A percentile compares a stretch with the other conserved stretches of the same genome.
These are phyloP conservation scores for Corchorus capsularis DNA, from an alignment of 345 rosid genomes.

Conservation along the genomic window DNA sequence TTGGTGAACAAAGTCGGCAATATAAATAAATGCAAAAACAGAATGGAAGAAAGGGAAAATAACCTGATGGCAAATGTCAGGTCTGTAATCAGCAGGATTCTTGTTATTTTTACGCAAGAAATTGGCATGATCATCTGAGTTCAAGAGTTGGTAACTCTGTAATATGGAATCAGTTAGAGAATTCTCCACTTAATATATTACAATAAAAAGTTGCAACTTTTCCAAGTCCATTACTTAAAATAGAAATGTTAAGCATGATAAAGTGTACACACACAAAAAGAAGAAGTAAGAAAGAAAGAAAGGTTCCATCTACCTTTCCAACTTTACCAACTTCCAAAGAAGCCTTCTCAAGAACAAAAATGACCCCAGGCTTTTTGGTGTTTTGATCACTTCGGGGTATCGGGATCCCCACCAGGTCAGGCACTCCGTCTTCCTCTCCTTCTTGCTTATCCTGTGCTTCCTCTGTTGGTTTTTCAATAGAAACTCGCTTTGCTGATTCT, in stretches of 20 bases:
- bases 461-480: conserved; percentile 20
- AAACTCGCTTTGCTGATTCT: conserved; percentile 31
- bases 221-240: not conserved
- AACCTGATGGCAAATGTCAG: conserved; percentile 88
- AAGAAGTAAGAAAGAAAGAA: not conserved
- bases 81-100: conserved; percentile 81
- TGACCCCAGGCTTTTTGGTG: conserved; percentile 42
- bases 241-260: not conserved
- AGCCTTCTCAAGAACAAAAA: conserved; percentile 71
- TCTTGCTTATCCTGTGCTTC: conserved; percentile 25
- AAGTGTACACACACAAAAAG: no score
- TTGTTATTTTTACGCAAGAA: conserved; percentile 70
- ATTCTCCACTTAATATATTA: not conserved
- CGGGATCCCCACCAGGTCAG: conserved; percentile 46
- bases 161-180: conserved; percentile 17
- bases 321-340: conserved; percentile 93
- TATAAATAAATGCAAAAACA: not conserved
- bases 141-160: conserved; percentile 82
- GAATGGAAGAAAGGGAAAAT: conserved; percentile 6
- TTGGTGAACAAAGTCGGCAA: not conserved
- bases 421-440: conserved; percentile 28
- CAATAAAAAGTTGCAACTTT: not conserved
- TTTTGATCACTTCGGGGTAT: conserved; percentile 29
- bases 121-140: conserved; percentile 85
- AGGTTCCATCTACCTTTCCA: conserved; percentile 62